phyloP scores from a whole-genome alignment of 2,329 filamentous ascomycete genomes.

The Nigrospora sphaerica region DNA sequence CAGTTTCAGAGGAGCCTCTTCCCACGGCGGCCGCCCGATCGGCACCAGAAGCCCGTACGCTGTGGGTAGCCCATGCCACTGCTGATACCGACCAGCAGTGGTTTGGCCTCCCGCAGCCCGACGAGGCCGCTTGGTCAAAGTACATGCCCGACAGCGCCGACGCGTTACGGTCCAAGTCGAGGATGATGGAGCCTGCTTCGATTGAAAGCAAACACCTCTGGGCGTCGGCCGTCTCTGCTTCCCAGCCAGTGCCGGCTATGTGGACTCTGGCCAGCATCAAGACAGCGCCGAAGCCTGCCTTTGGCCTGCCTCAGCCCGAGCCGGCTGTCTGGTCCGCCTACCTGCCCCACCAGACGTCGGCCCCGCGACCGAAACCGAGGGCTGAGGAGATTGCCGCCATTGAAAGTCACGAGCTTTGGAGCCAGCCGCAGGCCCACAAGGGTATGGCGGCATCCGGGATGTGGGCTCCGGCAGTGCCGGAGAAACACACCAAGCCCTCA shows the following conservation, averaged over 20 bases:
- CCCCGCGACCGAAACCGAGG: background rate
- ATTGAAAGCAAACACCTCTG: background rate
- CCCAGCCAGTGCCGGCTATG: background rate
- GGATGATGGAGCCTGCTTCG: background rate
- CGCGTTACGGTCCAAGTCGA: background rate
- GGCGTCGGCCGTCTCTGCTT: background rate
- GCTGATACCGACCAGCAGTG: constrained; percentile 1
- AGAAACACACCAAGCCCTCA: too few relatives aligned
- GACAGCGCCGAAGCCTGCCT: background rate
- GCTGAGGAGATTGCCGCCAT: background rate
- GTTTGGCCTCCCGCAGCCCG: constrained; percentile 8
- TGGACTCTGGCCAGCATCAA: too few relatives aligned
- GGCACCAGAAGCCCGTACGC: background rate
- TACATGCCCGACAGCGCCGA: background rate
- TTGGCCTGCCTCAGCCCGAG: constrained; percentile 8
- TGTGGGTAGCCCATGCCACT: constrained; percentile 13
- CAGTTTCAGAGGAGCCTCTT: constrained; percentile 17
- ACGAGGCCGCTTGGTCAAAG: background rate
- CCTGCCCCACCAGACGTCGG: background rate
- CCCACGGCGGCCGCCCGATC: constrained; percentile 11
- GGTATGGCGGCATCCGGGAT: background rate
- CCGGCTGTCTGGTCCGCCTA: background rate
- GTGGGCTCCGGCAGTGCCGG: too few relatives aligned
- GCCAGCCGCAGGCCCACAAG: background rate
- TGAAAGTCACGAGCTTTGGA: background rate